phyloP scores from a whole-genome alignment of 2,329 filamentous ascomycete genomes.

The Aspergillus sp. region DNA sequence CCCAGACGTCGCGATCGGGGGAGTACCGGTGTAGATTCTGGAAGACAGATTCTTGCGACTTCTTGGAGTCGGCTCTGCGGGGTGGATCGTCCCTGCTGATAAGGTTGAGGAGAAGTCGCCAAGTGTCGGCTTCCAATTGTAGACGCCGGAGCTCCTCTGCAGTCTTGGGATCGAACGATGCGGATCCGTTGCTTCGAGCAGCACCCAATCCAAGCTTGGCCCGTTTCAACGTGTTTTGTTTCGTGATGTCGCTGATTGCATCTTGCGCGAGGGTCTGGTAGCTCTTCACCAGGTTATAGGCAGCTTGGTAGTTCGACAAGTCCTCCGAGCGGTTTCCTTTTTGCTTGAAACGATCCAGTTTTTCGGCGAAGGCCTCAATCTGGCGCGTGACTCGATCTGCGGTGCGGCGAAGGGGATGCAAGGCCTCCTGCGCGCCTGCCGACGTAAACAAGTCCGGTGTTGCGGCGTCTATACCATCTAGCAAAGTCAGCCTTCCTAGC shows the following conservation, averaged over 20 bases:
- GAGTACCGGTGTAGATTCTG: slow-evolving; percentile 58
- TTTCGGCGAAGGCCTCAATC: slow-evolving; percentile 82
- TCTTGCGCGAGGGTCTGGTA: slow-evolving; percentile 62
- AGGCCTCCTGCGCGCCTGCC: slow-evolving; percentile 52
- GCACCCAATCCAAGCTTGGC: slow-evolving; percentile 35
- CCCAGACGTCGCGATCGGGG: slow-evolving; percentile 65
- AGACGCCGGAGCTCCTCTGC: slow-evolving; percentile 56
- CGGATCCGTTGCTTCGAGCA: slow-evolving; percentile 22
- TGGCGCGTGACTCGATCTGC: slow-evolving; percentile 73
- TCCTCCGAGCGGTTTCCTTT: slow-evolving; percentile 50
- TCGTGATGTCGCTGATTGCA: slow-evolving; percentile 49
- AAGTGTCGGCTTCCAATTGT: slow-evolving; percentile 84
- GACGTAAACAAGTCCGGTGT: slow-evolving; percentile 45
- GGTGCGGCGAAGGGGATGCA: slow-evolving; percentile 64
- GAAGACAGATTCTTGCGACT: slow-evolving; percentile 43
- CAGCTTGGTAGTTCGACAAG: slow-evolving; percentile 62
- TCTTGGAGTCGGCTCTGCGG: slow-evolving; percentile 41
- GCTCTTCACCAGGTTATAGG: slow-evolving; percentile 67
- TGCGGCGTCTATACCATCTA: slow-evolving; percentile 21
- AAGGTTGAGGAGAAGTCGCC: slow-evolving; percentile 78
- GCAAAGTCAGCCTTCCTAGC: slow-evolving; percentile 16
- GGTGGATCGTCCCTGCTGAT: slow-evolving; percentile 68
- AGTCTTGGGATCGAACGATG: slow-evolving; percentile 27
- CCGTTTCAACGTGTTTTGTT: slow-evolving; percentile 43
- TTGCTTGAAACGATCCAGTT: slow-evolving; percentile 73